Conservation (phyloP, 129 eudicot species). For the Lonicera japonica region DNA sequence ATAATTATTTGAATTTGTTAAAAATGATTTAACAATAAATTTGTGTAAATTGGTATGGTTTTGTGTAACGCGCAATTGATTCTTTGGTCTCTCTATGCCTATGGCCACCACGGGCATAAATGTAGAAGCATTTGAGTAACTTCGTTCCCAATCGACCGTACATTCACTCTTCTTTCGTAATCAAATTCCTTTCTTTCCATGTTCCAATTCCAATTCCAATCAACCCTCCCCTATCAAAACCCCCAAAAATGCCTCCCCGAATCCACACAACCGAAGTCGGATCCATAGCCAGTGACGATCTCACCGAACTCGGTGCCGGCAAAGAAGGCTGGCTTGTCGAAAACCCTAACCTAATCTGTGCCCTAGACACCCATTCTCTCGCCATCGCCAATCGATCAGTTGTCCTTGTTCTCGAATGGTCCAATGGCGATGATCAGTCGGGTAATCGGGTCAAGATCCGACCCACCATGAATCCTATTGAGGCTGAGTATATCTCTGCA, state of each 20-base stretch:
- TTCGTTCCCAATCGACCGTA: too few relatives aligned
- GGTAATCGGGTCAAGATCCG: conserved; percentile 56
- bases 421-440: conserved; percentile 29
- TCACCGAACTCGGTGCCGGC: conserved; percentile 71
- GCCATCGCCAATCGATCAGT: conserved; percentile 70
- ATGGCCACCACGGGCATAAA: too few relatives aligned
- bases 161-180: too few relatives aligned
- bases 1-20: too few relatives aligned
- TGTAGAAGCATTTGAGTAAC: too few relatives aligned
- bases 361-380: conserved; percentile 74
- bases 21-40: too few relatives aligned
- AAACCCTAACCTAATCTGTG: conserved; percentile 56
- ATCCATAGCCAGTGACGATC: conserved; percentile 55
- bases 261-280: conserved; percentile 64
- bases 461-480: conserved; percentile 84
- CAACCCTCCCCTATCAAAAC: background rate
- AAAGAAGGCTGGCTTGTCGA: conserved; percentile 83
- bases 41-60: too few relatives aligned
- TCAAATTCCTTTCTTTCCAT: background rate
- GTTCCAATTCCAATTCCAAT: background rate
- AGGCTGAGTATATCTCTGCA: conserved; percentile 76
- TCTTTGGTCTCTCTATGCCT: too few relatives aligned
- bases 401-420: conserved; percentile 63
- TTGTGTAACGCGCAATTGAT: too few relatives aligned
- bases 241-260: conserved; percentile 50